These are phyloP conservation scores for Neurospora sublineolata DNA, from an alignment of 495 filamentous ascomycete genomes.

Conservation along the genomic window DNA sequence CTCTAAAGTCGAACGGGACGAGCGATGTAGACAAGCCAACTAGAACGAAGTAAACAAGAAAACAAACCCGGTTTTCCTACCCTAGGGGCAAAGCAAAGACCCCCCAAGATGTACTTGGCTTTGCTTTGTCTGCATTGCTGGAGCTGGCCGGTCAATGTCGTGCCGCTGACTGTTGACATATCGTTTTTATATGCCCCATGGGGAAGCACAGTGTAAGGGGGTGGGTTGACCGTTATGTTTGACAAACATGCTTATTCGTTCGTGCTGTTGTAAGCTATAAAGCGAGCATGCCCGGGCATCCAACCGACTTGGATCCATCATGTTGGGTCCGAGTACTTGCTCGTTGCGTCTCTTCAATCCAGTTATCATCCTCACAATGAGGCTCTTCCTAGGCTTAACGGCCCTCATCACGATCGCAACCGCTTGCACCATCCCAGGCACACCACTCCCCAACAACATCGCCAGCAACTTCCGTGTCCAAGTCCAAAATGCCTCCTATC, in stretches of 20 bases:
- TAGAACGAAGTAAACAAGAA: not conserved
- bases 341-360: not conserved
- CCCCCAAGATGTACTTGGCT: too few relatives aligned
- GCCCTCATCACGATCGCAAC: conserved; percentile 19
- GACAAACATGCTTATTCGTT: not conserved
- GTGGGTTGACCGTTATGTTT: not conserved
- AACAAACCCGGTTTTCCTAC: not conserved
- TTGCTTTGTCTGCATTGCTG: not conserved
- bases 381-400: not conserved
- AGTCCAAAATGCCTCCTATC: conserved; percentile 39
- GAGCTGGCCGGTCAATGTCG: not conserved
- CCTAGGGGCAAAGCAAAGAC: not conserved
- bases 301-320: not conserved
- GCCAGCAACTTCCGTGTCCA: conserved; percentile 31
- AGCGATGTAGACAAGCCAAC: not conserved
- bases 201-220: not conserved
- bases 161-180: not conserved
- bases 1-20: not conserved
- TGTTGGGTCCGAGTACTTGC: not conserved
- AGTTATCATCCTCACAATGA: not conserved
- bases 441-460: conserved; percentile 27
- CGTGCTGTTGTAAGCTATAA: not conserved
- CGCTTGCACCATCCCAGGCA: conserved; percentile 28
- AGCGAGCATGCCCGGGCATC: not conserved
- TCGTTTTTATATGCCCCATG: not conserved